Conservation (phyloP, 2,329 filamentous ascomycete species). For the Clarireedia hainanense region DNA sequence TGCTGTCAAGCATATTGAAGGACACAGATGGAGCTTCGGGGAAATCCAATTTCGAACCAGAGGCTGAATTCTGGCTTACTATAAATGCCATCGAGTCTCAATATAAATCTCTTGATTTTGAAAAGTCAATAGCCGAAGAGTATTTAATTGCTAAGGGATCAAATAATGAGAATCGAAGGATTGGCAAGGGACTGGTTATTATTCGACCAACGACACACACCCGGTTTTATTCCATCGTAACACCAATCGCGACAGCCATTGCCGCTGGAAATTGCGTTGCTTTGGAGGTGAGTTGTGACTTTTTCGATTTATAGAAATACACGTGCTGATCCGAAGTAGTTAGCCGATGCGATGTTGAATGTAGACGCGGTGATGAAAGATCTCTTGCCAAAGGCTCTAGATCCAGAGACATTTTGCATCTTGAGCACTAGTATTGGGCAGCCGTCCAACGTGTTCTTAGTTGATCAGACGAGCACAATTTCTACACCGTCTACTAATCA, state of each 20-base stretch:
- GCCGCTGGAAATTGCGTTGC: constrained; percentile 44
- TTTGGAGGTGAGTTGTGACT: constrained; percentile 34
- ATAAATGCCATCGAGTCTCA: constrained; percentile 33
- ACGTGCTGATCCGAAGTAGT: constrained; percentile 5
- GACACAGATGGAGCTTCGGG: constrained; percentile 34
- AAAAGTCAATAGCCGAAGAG: constrained; percentile 33
- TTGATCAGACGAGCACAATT: constrained; percentile 10
- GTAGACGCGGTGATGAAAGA: constrained; percentile 34
- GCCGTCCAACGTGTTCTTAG: constrained; percentile 1
- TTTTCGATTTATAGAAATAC: background rate
- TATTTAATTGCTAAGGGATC: constrained; percentile 35
- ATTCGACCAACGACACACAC: constrained; percentile 42
- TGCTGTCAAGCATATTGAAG: constrained; percentile 1
- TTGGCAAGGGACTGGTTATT: constrained; percentile 36
- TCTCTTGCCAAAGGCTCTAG: constrained; percentile 34
- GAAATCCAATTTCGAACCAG: constrained; percentile 34
- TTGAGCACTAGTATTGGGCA: constrained; percentile 28
- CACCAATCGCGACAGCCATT: constrained; percentile 38
- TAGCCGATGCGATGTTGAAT: constrained; percentile 24
- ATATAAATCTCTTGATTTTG: constrained; percentile 34
- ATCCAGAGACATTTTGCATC: constrained; percentile 39
- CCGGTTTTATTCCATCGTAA: constrained; percentile 38
- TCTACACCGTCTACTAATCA: constrained; percentile 29
- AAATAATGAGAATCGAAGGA: constrained; percentile 30
- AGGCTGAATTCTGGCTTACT: constrained; percentile 35